These are phyloP conservation scores for Pseudogymnoascus sp. DNA, from an alignment of 2,329 filamentous ascomycete species.

Conservation along the genomic window DNA sequence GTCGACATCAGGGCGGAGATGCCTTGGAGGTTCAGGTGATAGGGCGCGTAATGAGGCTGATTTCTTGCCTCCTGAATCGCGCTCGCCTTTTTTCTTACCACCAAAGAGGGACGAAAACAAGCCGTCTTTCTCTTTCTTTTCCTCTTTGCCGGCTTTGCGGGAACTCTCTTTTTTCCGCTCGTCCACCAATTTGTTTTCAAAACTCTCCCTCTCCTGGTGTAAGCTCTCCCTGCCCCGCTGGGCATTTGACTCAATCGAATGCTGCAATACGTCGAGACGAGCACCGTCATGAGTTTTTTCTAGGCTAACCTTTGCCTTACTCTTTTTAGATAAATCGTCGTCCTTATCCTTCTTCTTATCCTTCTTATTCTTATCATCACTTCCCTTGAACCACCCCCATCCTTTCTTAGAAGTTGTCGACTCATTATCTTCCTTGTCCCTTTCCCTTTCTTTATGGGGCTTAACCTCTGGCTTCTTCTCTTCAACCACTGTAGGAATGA, in stretches of 20 bases:
- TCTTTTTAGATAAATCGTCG: constrained; percentile 53
- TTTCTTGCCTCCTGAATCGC: constrained; percentile 67
- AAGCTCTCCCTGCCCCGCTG: constrained; percentile 70
- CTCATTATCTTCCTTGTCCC: constrained; percentile 47
- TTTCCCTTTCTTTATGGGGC: constrained; percentile 54
- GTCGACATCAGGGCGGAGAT: constrained; percentile 77
- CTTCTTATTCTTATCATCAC: constrained; percentile 66
- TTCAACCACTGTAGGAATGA: constrained; percentile 68
- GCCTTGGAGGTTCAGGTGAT: constrained; percentile 72
- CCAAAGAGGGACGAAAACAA: constrained; percentile 93
- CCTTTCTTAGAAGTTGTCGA: constrained; percentile 63
- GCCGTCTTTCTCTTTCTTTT: constrained; percentile 87
- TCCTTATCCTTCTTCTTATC: constrained; percentile 53
- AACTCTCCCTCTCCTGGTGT: constrained; percentile 67
- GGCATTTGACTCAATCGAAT: constrained; percentile 64
- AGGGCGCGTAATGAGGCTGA: constrained; percentile 59
- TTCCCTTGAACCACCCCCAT: constrained; percentile 75
- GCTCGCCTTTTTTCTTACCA: constrained; percentile 76
- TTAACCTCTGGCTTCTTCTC: constrained; percentile 70
- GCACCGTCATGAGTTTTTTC: constrained; percentile 67
- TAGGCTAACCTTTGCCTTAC: constrained; percentile 50
- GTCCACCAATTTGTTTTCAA: constrained; percentile 65
- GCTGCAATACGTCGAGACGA: constrained; percentile 77
- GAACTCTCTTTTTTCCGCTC: constrained; percentile 74
- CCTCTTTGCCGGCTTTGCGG: constrained; percentile 59